A percentile compares a stretch with the other conserved stretches of the same genome.
These are phyloP conservation scores for Ustilago curta DNA, from an alignment of 1,284 basidiomycete genomes.

Conservation along the genomic window DNA sequence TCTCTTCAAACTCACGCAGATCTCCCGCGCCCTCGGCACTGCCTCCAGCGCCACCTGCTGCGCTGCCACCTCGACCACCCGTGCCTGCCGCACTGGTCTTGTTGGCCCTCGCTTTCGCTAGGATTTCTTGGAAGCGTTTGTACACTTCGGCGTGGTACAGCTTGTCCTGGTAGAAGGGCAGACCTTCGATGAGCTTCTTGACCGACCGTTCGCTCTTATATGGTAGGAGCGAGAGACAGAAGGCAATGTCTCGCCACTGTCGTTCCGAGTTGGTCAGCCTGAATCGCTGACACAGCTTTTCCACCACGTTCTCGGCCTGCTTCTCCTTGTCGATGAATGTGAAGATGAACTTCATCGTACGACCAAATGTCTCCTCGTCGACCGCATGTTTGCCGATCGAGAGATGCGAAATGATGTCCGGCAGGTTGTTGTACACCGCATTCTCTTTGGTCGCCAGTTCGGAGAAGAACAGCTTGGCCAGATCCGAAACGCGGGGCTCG, in stretches of 20 bases:
- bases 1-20: slow-evolving; percentile 73
- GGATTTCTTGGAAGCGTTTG: slow-evolving; percentile 86
- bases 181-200: slow-evolving; percentile 93
- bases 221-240: slow-evolving; percentile 90
- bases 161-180: slow-evolving; percentile 82
- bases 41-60: slow-evolving; percentile 9
- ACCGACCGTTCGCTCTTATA: slow-evolving; percentile 97
- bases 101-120: slow-evolving; percentile 74
- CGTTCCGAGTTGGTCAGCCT: slow-evolving; percentile 85
- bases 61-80: slow-evolving; percentile 17
- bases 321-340: slow-evolving; percentile 89
- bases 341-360: slow-evolving; percentile 95
- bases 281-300: slow-evolving; percentile 74
- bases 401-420: slow-evolving; percentile 76
- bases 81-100: slow-evolving; percentile 26
- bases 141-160: slow-evolving; percentile 88
- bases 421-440: slow-evolving; percentile 98
- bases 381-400: slow-evolving; percentile 93
- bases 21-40: slow-evolving; percentile 43
- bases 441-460: slow-evolving; percentile 96
- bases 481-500: slow-evolving; percentile 87
- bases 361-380: slow-evolving; percentile 89
- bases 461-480: slow-evolving; percentile 96
- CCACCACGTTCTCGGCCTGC: slow-evolving; percentile 69
- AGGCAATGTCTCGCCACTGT: slow-evolving; percentile 98